Conservation (phyloP, 2,329 filamentous ascomycete species). For the Colletotrichum nymphaeae region DNA sequence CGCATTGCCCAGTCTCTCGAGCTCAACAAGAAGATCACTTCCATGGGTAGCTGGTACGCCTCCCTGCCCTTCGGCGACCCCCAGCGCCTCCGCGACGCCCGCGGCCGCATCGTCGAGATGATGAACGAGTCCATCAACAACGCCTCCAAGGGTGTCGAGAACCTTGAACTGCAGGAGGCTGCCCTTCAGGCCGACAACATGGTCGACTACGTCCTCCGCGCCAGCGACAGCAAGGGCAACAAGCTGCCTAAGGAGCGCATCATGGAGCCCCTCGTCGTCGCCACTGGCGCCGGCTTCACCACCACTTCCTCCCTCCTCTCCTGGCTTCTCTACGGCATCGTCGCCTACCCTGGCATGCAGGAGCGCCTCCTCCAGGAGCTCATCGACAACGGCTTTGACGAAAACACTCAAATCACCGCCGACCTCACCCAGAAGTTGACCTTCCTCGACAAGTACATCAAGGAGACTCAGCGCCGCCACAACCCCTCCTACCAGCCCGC, state of each 20-base stretch:
- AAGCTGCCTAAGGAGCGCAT: constrained; percentile 60
- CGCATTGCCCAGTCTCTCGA: constrained; percentile 61
- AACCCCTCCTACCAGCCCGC: constrained; percentile 72
- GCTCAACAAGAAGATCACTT: constrained; percentile 69
- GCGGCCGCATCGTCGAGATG: constrained; percentile 47
- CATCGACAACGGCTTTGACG: constrained; percentile 58
- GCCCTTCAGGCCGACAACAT: constrained; percentile 59
- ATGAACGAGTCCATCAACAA: constrained; percentile 51
- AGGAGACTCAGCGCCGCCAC: constrained; percentile 70
- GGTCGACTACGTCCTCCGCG: constrained; percentile 64
- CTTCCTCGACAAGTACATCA: constrained; percentile 69
- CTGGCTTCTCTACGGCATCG: constrained; percentile 67
- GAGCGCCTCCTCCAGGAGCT: constrained; percentile 69
- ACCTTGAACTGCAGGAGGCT: constrained; percentile 59
- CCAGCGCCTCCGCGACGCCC: constrained; percentile 50
- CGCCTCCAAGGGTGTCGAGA: constrained; percentile 51
- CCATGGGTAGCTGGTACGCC: constrained; percentile 66
- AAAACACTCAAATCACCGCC: constrained; percentile 56
- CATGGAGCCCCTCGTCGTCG: constrained; percentile 57
- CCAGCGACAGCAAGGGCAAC: constrained; percentile 64
- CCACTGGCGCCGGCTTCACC: constrained; percentile 69
- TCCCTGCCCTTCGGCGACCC: constrained; percentile 69
- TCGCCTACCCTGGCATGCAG: constrained; percentile 65
- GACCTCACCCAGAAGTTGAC: constrained; percentile 59
- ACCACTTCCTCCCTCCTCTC: constrained; percentile 69